These are phyloP conservation scores for Penicillium sp. DNA, from an alignment of 2,329 filamentous ascomycete genomes.

Conservation along the genomic window DNA sequence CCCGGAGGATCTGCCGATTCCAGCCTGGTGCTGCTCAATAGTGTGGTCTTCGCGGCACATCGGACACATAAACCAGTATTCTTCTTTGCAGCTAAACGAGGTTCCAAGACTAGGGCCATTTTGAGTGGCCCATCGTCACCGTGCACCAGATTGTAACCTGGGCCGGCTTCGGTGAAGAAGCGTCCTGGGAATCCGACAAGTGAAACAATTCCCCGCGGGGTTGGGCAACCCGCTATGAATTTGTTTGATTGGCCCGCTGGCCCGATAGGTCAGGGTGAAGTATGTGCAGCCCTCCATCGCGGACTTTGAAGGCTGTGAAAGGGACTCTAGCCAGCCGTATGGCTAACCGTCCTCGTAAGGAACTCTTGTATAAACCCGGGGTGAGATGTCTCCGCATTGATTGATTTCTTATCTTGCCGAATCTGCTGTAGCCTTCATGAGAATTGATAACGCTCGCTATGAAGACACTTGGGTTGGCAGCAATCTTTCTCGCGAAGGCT, in stretches of 20 bases:
- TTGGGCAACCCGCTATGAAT: background rate
- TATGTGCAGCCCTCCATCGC: background rate
- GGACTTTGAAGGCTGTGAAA: background rate
- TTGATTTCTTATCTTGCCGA: background rate
- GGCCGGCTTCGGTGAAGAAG: background rate
- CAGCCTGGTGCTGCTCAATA: constrained; percentile 16
- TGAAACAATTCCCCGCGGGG: constrained; percentile 7
- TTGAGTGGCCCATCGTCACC: background rate
- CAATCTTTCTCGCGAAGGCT: constrained; percentile 17
- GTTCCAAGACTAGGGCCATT: background rate
- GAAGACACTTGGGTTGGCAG: background rate
- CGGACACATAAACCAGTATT: background rate
- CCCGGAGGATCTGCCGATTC: constrained; percentile 18
- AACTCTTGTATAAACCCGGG: constrained; percentile 12
- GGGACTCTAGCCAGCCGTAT: background rate
- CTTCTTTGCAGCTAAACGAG: background rate
- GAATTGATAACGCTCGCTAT: background rate
- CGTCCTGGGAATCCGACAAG: background rate
- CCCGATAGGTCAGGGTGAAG: background rate
- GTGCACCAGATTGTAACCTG: background rate
- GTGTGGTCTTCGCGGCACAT: background rate
- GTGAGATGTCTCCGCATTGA: background rate
- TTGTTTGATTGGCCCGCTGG: background rate
- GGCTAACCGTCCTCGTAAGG: background rate
- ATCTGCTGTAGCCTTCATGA: too few species aligned